Evolutionary conservation across 805 yeast genomes (phyloP).

Genomic region (Lipomyces kockii): DNA sequence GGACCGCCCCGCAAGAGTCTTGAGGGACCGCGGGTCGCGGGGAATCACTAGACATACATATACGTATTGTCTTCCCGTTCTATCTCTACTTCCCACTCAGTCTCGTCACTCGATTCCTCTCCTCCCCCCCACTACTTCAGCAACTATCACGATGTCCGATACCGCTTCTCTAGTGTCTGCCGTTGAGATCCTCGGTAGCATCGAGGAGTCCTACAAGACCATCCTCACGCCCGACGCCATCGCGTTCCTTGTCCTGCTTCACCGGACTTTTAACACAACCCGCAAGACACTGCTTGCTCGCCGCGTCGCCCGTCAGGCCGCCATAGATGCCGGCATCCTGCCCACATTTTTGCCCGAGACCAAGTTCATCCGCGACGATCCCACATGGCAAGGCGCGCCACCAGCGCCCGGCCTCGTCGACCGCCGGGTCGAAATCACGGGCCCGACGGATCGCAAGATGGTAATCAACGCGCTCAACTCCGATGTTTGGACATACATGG

Average conservation of each 20-base stretch:
- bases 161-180: slow-evolving; percentile 23
- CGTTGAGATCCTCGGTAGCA: slow-evolving; percentile 54
- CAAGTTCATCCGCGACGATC: slow-evolving; percentile 62
- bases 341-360: slow-evolving; percentile 76
- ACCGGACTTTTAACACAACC: slow-evolving; percentile 62
- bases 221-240: slow-evolving; percentile 66
- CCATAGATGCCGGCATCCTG: slow-evolving; percentile 63
- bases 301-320: slow-evolving; percentile 59
- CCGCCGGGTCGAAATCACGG: slow-evolving; percentile 76
- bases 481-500: slow-evolving; percentile 73
- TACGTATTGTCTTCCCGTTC: no score
- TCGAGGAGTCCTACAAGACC: slow-evolving; percentile 55
- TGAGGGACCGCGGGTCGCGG: no score
- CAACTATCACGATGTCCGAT: slow-evolving; percentile 9
- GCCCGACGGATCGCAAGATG: slow-evolving; percentile 78
- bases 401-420: slow-evolving; percentile 71
- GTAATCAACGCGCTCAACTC: slow-evolving; percentile 74
- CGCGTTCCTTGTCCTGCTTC: slow-evolving; percentile 68
- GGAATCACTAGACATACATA: no score
- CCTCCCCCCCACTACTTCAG: background rate
- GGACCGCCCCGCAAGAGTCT: no score
- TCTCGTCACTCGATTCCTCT: background rate
- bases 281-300: slow-evolving; percentile 61
- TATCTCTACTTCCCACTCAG: no score
- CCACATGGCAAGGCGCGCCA: slow-evolving; percentile 72